Evolutionary conservation across 192 early-diverging fungal species (phyloP).

Genomic region (Coemansia sp.): DNA sequence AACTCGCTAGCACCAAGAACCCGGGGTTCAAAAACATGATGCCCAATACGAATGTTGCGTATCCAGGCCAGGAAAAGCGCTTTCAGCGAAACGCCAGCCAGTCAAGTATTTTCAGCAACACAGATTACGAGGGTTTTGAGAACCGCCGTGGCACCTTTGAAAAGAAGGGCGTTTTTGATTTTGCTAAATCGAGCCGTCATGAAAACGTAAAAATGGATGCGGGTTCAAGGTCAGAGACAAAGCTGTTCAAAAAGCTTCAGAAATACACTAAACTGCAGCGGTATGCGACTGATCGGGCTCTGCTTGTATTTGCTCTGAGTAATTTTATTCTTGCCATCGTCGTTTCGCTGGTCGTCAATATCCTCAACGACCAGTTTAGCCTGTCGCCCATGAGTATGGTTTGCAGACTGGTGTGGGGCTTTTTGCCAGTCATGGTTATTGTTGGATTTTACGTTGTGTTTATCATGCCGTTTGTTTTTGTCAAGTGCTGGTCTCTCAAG

Average conservation of each 20-base stretch:
- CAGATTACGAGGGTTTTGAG: slow-evolving; percentile 22
- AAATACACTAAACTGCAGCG: slow-evolving; percentile 41
- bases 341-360: slow-evolving; percentile 42
- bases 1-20: slow-evolving; percentile 33
- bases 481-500: slow-evolving; percentile 42
- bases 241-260: slow-evolving; percentile 25
- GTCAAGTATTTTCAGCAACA: slow-evolving; percentile 37
- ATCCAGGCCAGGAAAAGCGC: slow-evolving; percentile 12
- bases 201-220: neutral
- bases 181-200: too few species aligned
- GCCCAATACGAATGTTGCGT: slow-evolving; percentile 17
- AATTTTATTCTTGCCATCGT: slow-evolving; percentile 16
- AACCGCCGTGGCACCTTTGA: slow-evolving; percentile 4
- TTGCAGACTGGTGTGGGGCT: slow-evolving; percentile 42
- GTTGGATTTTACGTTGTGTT: slow-evolving; percentile 18
- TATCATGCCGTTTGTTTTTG: slow-evolving; percentile 27
- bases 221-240: slow-evolving; percentile 12
- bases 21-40: slow-evolving; percentile 10
- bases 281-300: slow-evolving; percentile 22
- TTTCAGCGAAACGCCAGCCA: slow-evolving; percentile 13
- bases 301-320: slow-evolving; percentile 16
- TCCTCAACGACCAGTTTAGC: slow-evolving; percentile 42
- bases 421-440: slow-evolving; percentile 25
- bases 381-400: slow-evolving; percentile 23
- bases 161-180: slow-evolving; percentile 13